Base-by-base conservation (phyloP, 192 early-diverging fungal genomes). In the Coemansia sp. region DNA sequence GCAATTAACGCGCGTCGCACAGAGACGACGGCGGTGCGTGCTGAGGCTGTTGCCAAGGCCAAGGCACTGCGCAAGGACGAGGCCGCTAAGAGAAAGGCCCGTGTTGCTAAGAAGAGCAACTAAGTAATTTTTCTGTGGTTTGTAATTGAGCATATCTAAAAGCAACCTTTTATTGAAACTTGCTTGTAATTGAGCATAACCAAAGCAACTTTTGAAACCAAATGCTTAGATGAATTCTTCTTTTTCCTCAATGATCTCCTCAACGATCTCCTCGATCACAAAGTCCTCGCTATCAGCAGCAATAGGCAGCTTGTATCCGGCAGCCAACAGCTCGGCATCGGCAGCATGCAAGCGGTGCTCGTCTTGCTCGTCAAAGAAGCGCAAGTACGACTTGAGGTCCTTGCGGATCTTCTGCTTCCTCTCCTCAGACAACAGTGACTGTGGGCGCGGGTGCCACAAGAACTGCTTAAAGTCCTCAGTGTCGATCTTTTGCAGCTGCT, bases 21-120 rank as follows among this genome's bases (percentile, higher is more conserved):
- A 84, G 92, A 94, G 85, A 97, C 94, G 89, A 88, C 97, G 64
- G 97, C 94, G 84, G 86, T 92, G 66, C 91, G 97, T 82, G 81
- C 88, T 39, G 87, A 88, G 71, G 94, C 94, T 57, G 81, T 93
- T 60, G 81, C 84, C 71, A 89, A 91, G 83, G 85, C 84, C 81
- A 99, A 98, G 94, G 93, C 93, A 54, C 84, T 88, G 77, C 97
- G 96, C 91, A 93, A 92, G 88, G 85, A 69, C 57, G 88, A 88
- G 65, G 88, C 88, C 68, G 85, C 89, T 65, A 89, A 92, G 85
- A 97, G 88, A 85, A 93, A 92, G 86, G 83, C 86, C 50, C 90
- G 91, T 83, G 89, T 92, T 84, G 85, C 91, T 50, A 90, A 7
- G 23, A 55, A 55, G 53, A 25, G 21, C 19, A 52, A 52, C 59